A percentile compares a stretch with the other conserved stretches of the same genome.
phyloP scores from a whole-genome alignment of 2,329 filamentous ascomycete species.

The Paracoccidioides lutzii region DNA sequence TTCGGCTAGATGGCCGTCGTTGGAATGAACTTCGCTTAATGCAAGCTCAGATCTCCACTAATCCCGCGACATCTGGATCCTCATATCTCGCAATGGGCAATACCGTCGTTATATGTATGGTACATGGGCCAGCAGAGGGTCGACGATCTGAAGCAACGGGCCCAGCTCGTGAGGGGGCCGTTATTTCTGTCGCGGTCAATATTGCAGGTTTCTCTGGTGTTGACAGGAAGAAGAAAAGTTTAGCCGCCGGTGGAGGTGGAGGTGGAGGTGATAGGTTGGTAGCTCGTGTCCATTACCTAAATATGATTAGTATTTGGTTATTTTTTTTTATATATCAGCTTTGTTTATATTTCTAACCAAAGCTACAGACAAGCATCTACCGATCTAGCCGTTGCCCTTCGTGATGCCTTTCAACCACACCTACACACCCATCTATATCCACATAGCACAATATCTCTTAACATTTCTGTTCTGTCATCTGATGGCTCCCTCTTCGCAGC shows the following conservation, averaged over 20 bases:
- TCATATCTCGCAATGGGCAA: slow-evolving; percentile 95
- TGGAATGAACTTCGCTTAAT: slow-evolving; percentile 95
- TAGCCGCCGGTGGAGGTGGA: slow-evolving; percentile 31
- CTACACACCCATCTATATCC: slow-evolving; percentile 83
- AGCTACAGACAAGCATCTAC: slow-evolving; percentile 51
- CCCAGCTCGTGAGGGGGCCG: slow-evolving; percentile 42
- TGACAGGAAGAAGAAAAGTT: slow-evolving; percentile 56
- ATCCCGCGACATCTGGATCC: slow-evolving; percentile 83
- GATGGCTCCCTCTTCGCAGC: slow-evolving; percentile 85
- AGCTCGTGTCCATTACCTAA: neutral
- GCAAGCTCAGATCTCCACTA: slow-evolving; percentile 79
- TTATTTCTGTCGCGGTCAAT: slow-evolving; percentile 68
- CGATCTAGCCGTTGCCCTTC: slow-evolving; percentile 50
- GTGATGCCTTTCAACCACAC: slow-evolving; percentile 60
- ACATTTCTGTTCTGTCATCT: slow-evolving; percentile 74
- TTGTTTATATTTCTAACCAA: neutral
- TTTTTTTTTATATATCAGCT: neutral
- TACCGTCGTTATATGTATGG: slow-evolving; percentile 89
- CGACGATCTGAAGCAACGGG: slow-evolving; percentile 37
- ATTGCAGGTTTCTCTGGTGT: slow-evolving; percentile 80
- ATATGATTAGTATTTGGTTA: slow-evolving; percentile 40
- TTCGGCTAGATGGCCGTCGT: slow-evolving; percentile 70
- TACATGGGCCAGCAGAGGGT: slow-evolving; percentile 71
- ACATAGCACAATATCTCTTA: slow-evolving; percentile 69
- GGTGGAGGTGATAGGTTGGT: slow-evolving; percentile 61